phyloP scores from a whole-genome alignment of 148 eudicot species.

The Mesembryanthemum crystallinum region DNA sequence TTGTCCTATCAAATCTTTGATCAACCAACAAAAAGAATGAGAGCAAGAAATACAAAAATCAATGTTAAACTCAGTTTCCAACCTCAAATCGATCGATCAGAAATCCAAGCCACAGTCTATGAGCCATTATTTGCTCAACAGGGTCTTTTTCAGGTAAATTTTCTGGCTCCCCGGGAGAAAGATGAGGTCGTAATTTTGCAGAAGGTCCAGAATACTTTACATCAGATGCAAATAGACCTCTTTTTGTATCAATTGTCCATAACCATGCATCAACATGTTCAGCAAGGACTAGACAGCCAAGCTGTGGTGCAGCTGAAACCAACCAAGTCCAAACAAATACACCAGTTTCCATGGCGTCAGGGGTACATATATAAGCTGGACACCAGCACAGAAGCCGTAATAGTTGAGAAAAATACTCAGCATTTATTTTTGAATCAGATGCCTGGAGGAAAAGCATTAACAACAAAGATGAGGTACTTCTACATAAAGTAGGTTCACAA shows the following conservation, averaged over 20 bases:
- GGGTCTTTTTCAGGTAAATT: conserved; percentile 76
- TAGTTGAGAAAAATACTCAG: conserved; percentile 87
- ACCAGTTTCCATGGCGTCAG: conserved; percentile 96
- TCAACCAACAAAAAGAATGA: neutral
- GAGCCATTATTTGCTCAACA: conserved; percentile 94
- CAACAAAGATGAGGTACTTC: conserved; percentile 15
- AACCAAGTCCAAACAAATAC: conserved; percentile 98
- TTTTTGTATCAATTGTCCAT: conserved; percentile 93
- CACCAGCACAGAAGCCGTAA: conserved; percentile 99
- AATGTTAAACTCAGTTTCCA: conserved; percentile 16
- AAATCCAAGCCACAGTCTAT: conserved; percentile 96
- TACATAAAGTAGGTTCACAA: conserved; percentile 11
- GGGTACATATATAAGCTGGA: conserved; percentile 92
- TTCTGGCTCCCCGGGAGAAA: conserved; percentile 93
- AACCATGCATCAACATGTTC: conserved; percentile 99
- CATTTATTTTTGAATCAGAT: conserved; percentile 61
- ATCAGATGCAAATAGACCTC: conserved; percentile 95
- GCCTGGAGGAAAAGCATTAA: conserved; percentile 39
- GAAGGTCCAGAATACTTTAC: conserved; percentile 75
- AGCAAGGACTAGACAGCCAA: conserved; percentile 92
- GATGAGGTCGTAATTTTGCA: conserved; percentile 92
- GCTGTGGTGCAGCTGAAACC: conserved; percentile 94
- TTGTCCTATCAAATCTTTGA: neutral
- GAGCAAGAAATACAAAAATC: neutral
- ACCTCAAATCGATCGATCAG: conserved; percentile 97